phyloP scores from a whole-genome alignment of 1,284 basidiomycete genomes.

The Pisolithus thermaeus region DNA sequence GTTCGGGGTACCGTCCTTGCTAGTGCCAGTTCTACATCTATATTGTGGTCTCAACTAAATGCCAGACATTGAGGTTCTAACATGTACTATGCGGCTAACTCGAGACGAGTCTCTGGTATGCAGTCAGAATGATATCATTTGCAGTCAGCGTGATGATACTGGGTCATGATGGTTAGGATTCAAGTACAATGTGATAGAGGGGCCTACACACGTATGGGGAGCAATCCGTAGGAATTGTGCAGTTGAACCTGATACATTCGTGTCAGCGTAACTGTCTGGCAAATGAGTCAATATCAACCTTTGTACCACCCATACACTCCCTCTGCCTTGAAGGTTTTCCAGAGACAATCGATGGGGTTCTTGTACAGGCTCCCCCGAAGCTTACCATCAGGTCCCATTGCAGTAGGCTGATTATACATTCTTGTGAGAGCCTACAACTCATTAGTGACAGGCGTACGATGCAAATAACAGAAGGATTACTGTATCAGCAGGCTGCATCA shows the following conservation, averaged over 20 bases:
- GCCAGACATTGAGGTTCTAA: too few relatives aligned
- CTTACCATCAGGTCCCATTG: conserved; percentile 66
- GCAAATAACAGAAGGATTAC: conserved; percentile 36
- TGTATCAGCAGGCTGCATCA: conserved; percentile 87
- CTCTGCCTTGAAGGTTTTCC: conserved; percentile 91
- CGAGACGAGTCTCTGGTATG: conserved; percentile 51
- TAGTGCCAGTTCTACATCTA: neutral
- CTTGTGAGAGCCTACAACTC: conserved; percentile 73
- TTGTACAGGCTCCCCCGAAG: conserved; percentile 77
- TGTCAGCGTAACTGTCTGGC: neutral
- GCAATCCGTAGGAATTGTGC: conserved; percentile 91
- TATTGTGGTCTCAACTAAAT: neutral
- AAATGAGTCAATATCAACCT: conserved; percentile 38
- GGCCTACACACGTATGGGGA: conserved; percentile 73
- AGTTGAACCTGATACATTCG: conserved; percentile 61
- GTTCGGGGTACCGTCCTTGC: too few relatives aligned
- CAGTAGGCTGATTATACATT: conserved; percentile 94
- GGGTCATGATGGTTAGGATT: conserved; percentile 52
- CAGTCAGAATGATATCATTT: conserved; percentile 76
- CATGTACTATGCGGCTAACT: neutral
- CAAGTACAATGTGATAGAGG: conserved; percentile 4
- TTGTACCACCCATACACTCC: conserved; percentile 92
- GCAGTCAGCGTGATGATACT: conserved; percentile 83
- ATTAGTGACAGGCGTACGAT: conserved; percentile 5
- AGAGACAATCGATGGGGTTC: conserved; percentile 93